A percentile compares a stretch with the other conserved stretches of the same genome.
phyloP scores from a whole-genome alignment of 2,329 filamentous ascomycete species.

The Fusarium sambucinum region DNA sequence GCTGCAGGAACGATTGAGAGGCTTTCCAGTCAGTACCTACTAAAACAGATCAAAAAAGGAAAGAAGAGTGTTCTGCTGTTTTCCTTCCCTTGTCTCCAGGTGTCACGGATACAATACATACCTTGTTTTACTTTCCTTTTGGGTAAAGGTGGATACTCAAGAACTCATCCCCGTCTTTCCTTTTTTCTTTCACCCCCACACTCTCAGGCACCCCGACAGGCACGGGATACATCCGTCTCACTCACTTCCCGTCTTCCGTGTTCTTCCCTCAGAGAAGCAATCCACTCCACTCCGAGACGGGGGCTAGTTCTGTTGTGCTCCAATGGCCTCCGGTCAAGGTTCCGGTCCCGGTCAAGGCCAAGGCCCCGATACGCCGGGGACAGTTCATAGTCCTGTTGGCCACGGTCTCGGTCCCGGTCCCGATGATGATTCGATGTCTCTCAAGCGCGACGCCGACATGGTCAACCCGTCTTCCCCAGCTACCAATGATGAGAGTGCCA shows the following conservation, averaged over 20 bases:
- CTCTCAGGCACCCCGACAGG: conserved; percentile 13
- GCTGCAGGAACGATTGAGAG: not conserved
- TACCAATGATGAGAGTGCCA: conserved; percentile 47
- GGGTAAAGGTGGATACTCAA: conserved; percentile 30
- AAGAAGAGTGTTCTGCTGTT: not conserved
- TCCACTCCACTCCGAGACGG: conserved; percentile 22
- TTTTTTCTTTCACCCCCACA: conserved; percentile 22
- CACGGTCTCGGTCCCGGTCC: conserved; percentile 15
- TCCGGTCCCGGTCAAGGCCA: not conserved
- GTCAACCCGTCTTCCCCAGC: conserved; percentile 35
- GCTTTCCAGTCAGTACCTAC: not conserved
- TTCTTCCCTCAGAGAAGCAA: conserved; percentile 27
- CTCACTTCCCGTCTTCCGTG: conserved; percentile 17
- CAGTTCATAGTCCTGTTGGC: conserved; percentile 36
- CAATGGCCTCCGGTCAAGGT: conserved; percentile 41
- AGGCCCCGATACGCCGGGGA: conserved; percentile 34
- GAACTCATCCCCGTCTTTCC: conserved; percentile 19
- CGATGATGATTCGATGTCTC: conserved; percentile 23
- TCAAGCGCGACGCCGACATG: conserved; percentile 44
- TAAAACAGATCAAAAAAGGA: not conserved
- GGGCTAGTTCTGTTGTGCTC: conserved; percentile 16
- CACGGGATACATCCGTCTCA: conserved; percentile 10
- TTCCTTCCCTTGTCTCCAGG: not conserved
- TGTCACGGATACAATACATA: not conserved
- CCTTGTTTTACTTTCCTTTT: conserved; percentile 1